phyloP scores from a whole-genome alignment of 257 asterid genomes.

The Galeopsis tetrahit region DNA sequence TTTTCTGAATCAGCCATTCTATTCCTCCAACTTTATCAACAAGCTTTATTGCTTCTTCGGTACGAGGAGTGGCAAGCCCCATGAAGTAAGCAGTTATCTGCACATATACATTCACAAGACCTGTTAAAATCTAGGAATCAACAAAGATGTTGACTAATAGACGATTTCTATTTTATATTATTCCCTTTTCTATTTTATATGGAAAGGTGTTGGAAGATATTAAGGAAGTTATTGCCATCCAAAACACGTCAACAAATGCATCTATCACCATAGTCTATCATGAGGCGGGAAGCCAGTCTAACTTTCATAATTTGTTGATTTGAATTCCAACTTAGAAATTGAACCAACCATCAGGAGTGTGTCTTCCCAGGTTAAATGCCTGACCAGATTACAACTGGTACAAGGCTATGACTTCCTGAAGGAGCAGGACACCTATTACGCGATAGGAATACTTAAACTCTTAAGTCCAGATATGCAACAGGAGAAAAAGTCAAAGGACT shows the following conservation, averaged over 20 bases:
- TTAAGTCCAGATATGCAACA: slow-evolving; percentile 13
- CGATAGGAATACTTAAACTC: neutral
- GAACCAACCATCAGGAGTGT: slow-evolving; percentile 20
- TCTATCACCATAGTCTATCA: slow-evolving; percentile 14
- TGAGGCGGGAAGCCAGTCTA: slow-evolving; percentile 12
- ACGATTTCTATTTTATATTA: neutral
- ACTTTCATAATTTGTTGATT: slow-evolving; percentile 5
- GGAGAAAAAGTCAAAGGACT: neutral
- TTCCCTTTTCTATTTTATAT: neutral
- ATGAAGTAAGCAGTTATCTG: slow-evolving; percentile 93
- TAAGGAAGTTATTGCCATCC: slow-evolving; percentile 16
- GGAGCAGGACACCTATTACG: neutral
- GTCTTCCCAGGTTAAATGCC: neutral
- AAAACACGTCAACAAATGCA: neutral
- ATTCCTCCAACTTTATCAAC: slow-evolving; percentile 99
- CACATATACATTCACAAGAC: slow-evolving; percentile 35
- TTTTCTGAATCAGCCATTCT: slow-evolving; percentile 96
- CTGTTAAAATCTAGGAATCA: slow-evolving; percentile 28
- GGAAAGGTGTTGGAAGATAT: slow-evolving; percentile 13
- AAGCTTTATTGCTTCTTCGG: slow-evolving; percentile 94
- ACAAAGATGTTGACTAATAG: slow-evolving; percentile 9
- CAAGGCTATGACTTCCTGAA: neutral
- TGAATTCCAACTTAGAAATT: slow-evolving; percentile 1
- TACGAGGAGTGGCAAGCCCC: slow-evolving; percentile 97
- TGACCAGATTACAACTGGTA: neutral